Evolutionary conservation across 352 stramenopile species (phyloP).

Genomic region (Pythium angustatum): DNA sequence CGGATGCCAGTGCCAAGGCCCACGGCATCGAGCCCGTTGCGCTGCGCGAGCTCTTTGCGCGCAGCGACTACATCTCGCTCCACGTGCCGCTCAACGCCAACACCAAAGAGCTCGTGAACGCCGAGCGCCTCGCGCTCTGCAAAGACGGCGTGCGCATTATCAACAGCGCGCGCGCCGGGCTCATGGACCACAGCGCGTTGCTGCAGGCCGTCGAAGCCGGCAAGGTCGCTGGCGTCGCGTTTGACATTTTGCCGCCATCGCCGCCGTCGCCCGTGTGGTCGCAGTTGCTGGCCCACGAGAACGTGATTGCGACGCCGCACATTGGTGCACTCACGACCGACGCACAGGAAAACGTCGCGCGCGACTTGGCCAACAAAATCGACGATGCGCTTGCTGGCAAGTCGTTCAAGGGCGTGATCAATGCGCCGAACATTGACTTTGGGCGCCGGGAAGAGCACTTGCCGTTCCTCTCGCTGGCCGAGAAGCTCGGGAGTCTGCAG

Average conservation of each 20-base stretch:
- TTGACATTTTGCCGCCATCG: slow-evolving; percentile 69
- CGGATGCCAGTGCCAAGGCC: slow-evolving; percentile 71
- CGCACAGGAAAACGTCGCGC: slow-evolving; percentile 92
- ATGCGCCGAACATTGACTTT: slow-evolving; percentile 94
- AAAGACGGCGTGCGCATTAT: slow-evolving; percentile 93
- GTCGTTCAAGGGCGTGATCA: slow-evolving; percentile 93
- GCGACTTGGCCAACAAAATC: slow-evolving; percentile 90
- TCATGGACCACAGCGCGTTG: slow-evolving; percentile 93
- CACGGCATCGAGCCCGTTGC: slow-evolving; percentile 85
- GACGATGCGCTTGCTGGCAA: slow-evolving; percentile 91
- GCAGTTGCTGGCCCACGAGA: slow-evolving; percentile 85
- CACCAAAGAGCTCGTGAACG: slow-evolving; percentile 91
- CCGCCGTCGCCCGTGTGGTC: slow-evolving; percentile 55
- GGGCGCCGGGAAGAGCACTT: slow-evolving; percentile 71
- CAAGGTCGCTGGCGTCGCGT: slow-evolving; percentile 77
- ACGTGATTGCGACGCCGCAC: slow-evolving; percentile 93
- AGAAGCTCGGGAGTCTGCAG: slow-evolving; percentile 91
- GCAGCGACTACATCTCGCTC: slow-evolving; percentile 95
- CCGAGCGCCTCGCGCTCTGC: slow-evolving; percentile 77
- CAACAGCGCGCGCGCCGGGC: slow-evolving; percentile 93
- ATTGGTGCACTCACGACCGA: slow-evolving; percentile 94
- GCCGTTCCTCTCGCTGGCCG: slow-evolving; percentile 87
- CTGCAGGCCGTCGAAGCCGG: slow-evolving; percentile 80
- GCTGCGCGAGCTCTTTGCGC: slow-evolving; percentile 84
- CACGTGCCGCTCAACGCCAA: slow-evolving; percentile 96